A percentile compares a stretch with the other conserved stretches of the same genome.
These are phyloP conservation scores for Oryza officinalis DNA, from an alignment of 176 grass and related monocot species.

Conservation along the genomic window DNA sequence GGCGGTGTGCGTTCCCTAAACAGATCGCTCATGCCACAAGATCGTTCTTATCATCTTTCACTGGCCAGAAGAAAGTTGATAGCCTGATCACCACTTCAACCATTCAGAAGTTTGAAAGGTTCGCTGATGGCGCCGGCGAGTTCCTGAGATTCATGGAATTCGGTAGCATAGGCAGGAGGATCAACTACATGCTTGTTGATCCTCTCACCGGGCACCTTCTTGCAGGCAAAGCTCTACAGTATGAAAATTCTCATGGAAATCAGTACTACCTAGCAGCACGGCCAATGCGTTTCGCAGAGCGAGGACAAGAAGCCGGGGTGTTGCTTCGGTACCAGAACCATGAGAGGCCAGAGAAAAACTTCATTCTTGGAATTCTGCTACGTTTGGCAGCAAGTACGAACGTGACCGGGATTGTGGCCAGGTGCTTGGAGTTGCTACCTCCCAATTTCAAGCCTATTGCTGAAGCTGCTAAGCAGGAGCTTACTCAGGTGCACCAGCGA, in stretches of 20 bases:
- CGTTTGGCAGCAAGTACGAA: not conserved
- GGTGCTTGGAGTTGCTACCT: not conserved
- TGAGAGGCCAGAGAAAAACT: not conserved
- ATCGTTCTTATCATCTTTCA: not conserved
- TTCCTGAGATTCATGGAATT: slow-evolving; percentile 13
- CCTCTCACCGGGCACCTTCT: not conserved
- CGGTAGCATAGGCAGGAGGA: not conserved
- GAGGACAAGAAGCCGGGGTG: not conserved
- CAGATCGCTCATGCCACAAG: not conserved
- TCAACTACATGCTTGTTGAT: not conserved
- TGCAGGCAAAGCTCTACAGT: not conserved
- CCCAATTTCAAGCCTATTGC: not conserved
- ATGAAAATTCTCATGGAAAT: not conserved
- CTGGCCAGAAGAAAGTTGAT: not conserved
- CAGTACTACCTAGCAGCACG: not conserved
- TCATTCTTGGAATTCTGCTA: not conserved
- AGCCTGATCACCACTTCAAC: not conserved
- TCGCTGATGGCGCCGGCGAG: slow-evolving; percentile 1
- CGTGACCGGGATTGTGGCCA: not conserved
- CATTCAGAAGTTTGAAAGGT: slow-evolving; percentile 17
- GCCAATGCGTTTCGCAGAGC: not conserved
- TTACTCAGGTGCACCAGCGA: not conserved
- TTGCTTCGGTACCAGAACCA: not conserved
- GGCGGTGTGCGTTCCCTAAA: not conserved
- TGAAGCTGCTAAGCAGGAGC: not conserved